phyloP scores from a whole-genome alignment of 495 filamentous ascomycete species.

The Evansstolkia leycettana region DNA sequence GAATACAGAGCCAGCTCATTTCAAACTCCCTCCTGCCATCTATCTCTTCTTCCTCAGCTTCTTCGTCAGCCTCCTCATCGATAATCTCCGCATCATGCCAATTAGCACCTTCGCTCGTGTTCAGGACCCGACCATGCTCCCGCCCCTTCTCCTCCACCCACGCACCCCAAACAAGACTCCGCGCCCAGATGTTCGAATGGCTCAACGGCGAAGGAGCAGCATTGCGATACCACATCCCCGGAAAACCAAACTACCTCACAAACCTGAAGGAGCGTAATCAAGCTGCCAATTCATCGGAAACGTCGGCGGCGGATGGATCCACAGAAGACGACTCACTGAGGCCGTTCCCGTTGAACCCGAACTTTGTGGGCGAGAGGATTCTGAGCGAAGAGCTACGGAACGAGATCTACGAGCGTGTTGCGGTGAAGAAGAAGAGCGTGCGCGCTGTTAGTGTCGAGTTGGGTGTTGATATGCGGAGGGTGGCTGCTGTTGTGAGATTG shows the following conservation, averaged over 20 bases:
- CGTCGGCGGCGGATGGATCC: constrained; percentile 4
- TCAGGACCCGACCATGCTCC: constrained; percentile 4
- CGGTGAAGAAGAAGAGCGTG: constrained; percentile 51
- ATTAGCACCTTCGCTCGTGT: constrained; percentile 10
- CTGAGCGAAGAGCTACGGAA: constrained; percentile 66
- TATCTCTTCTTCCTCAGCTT: constrained; percentile 16
- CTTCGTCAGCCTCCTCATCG: constrained; percentile 6
- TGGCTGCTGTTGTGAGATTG: constrained; percentile 79
- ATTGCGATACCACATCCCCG: constrained; percentile 43
- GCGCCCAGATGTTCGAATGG: constrained; percentile 55
- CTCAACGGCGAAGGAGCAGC: constrained; percentile 43
- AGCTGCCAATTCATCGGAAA: too few species aligned
- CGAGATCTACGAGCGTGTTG: constrained; percentile 58
- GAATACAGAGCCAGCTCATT: constrained; percentile 28
- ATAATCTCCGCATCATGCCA: constrained; percentile 4
- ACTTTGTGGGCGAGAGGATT: constrained; percentile 60
- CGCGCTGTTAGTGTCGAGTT: constrained; percentile 67
- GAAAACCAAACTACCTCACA: constrained; percentile 55
- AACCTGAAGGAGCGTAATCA: constrained; percentile 23
- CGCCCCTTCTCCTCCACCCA: constrained; percentile 39
- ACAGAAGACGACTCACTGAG: constrained; percentile 3
- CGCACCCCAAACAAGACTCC: constrained; percentile 31
- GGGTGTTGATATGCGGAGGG: constrained; percentile 71
- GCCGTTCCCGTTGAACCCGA: constrained; percentile 67
- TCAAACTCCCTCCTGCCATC: constrained; percentile 28